Conservation (phyloP, 106 monocot species). For the Phalaenopsis equestris region DNA sequence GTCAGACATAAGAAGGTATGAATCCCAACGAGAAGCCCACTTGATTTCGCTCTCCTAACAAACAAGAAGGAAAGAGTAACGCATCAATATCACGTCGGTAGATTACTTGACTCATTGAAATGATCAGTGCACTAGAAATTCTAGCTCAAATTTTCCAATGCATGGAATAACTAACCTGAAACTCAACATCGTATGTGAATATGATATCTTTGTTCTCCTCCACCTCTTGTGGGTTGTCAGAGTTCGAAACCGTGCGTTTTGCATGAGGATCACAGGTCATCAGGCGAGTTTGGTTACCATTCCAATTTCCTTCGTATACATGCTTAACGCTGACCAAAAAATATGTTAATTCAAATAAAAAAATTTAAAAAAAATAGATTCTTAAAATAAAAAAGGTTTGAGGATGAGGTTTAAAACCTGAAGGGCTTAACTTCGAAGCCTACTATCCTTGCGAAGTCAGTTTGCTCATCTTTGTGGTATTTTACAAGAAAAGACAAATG, state of each 20-base stretch:
- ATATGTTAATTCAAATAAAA: background rate
- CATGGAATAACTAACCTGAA: constrained; percentile 37
- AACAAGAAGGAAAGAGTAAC: background rate
- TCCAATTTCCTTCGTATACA: constrained; percentile 80
- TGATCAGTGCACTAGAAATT: background rate
- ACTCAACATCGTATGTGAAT: constrained; percentile 91
- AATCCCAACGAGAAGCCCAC: constrained; percentile 98
- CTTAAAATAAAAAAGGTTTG: background rate
- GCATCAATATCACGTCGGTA: background rate
- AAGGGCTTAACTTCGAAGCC: constrained; percentile 92
- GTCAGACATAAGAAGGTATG: constrained; percentile 83
- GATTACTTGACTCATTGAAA: background rate
- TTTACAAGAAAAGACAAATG: constrained; percentile 90
- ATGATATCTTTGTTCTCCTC: constrained; percentile 75
- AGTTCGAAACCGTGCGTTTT: constrained; percentile 55
- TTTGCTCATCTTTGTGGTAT: constrained; percentile 73
- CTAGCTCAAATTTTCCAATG: background rate
- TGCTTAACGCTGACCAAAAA: constrained; percentile 71
- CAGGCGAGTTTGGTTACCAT: constrained; percentile 61
- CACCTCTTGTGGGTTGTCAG: constrained; percentile 83
- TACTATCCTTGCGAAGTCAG: constrained; percentile 79
- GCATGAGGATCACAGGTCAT: constrained; percentile 83
- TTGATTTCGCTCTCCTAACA: constrained; percentile 82
- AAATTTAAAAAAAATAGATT: background rate
- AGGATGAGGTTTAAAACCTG: constrained; percentile 36